Conservation (phyloP, 768 basidiomycete genomes). For the Podaxis rugospora region DNA sequence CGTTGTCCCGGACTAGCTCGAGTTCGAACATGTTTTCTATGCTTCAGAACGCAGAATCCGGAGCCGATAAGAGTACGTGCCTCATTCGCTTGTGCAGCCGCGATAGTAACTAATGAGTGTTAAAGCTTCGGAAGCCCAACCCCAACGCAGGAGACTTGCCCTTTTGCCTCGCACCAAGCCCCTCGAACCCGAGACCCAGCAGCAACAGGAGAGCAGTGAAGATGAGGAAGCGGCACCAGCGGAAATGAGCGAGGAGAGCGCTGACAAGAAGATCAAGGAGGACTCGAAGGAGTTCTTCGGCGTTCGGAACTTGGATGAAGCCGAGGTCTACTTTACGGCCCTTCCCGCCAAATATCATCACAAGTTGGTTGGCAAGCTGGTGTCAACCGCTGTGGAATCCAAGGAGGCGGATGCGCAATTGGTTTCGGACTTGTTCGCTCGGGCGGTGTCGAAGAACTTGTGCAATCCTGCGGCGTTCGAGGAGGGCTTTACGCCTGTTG, state of each 20-base stretch:
- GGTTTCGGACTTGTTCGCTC: constrained; percentile 70
- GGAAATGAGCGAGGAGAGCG: constrained; percentile 63
- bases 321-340: constrained; percentile 77
- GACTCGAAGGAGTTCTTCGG: constrained; percentile 86
- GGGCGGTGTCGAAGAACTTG: constrained; percentile 54
- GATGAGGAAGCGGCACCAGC: constrained; percentile 38
- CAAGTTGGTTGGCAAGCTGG: constrained; percentile 71
- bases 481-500: constrained; percentile 63
- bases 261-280: constrained; percentile 71
- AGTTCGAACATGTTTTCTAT: constrained; percentile 85
- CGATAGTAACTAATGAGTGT: not conserved
- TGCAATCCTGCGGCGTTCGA: constrained; percentile 63
- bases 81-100: not conserved
- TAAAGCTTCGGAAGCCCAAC: constrained; percentile 39
- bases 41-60: constrained; percentile 61
- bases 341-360: constrained; percentile 63
- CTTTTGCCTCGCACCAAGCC: constrained; percentile 79
- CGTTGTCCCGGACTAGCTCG: constrained; percentile 77
- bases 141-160: constrained; percentile 66
- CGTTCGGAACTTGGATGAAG: constrained; percentile 82
- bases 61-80: constrained; percentile 52
- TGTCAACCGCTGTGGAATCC: constrained; percentile 69
- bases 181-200: constrained; percentile 39
- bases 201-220: constrained; percentile 45
- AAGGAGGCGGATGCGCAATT: constrained; percentile 80